Base-by-base conservation (phyloP, 225 moss, liverwort and hornwort genomes). In the Marchantia paleacea region DNA sequence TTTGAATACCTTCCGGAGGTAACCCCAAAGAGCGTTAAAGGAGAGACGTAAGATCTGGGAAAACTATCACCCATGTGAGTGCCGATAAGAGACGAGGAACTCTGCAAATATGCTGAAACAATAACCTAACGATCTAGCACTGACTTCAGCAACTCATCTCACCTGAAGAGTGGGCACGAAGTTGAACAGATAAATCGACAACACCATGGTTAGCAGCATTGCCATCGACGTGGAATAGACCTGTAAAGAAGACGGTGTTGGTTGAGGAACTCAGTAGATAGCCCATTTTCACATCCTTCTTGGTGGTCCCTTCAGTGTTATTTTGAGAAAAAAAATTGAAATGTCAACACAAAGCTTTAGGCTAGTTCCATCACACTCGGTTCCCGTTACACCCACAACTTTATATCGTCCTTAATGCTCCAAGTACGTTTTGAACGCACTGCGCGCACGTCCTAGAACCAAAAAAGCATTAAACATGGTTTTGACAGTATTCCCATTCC, bases 161-260 rank as follows among this genome's bases (percentile, higher is more conserved):
- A 94, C 94, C 92, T 95, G 94, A 64, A 94, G 76, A 81, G 93
- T 95, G 60, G 95, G 95, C 77, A 89, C 90, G 64, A 90, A 89
- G 55, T 85, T 85, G 78, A 95, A 99, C 52, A 99, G 79, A 58
- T 91, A 89, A 49, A 94, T 81, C 7, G 99, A 95, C 64, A 95
- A 54, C 60, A 91, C 57, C 93, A 94, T 95, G 18, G 97, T 99
- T 58, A 95, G 81, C n/a, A 99, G 90, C 97, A 99, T 99, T 52
- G 95, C 99, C 99, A 99, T 94, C 63, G 97, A 99, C 79, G 97
- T 95, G 12, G 95, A 91, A 76, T 97, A 93, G 4, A 99, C 94
- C 99, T 99, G 76, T 25, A 65, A 58, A 61, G 6, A 8, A 52
- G 11, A 72, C 9, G 8, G 52, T 51, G 2, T 72, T 20, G 51